Base-by-base conservation (phyloP, 2,329 filamentous ascomycete species). In the Diplocarpon rosae region DNA sequence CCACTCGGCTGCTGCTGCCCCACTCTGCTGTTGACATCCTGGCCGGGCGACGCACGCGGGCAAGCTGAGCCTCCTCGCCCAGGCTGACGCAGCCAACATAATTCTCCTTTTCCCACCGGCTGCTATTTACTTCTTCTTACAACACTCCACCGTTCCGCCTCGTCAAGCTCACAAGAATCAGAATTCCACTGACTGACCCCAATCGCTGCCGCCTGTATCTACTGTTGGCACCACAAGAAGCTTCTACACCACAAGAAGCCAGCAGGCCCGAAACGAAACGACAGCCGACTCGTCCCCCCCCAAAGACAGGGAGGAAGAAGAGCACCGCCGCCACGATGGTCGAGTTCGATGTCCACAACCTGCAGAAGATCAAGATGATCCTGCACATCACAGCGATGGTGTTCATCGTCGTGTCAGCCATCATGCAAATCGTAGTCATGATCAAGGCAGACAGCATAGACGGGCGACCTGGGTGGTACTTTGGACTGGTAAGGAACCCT, bases 381-480 rank as follows among this genome's bases (percentile, higher is more conserved):
- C 60, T 79, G 34, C 78, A 82, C 62, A 62, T 67, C 41, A 60
- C 65, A 45, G 78, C 82, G 64, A 68, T 72, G 47, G 52, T 75
- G 37, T 55, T 78, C 17, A 71, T 66, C 37, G 66, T 80, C 37
- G 65, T 79, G 17, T 65, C 71, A 54, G 80, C 76, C 68, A 66
- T 70, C 46, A 65, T 82, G 47, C 73, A 75, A 53, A 78, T 82
- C 54, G 67, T 72, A 17, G 69, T 81, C 37, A 78, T 81, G 57
- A 67, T 66, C 64, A 66, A 43, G 59, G 69, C 9, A 59, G 65
- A 74, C 5, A 60, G 59, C 15, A 69, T 81, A 50, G 71, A 70
- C 45, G 75, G 76, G 29, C 69, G 75, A 51, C 73, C 74, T 60
- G 76, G 71, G 49, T 82, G 78, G 77, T 71, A 75, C 0, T 81